Conservation (phyloP, 257 asterid species). For the Prunella vulgaris region DNA sequence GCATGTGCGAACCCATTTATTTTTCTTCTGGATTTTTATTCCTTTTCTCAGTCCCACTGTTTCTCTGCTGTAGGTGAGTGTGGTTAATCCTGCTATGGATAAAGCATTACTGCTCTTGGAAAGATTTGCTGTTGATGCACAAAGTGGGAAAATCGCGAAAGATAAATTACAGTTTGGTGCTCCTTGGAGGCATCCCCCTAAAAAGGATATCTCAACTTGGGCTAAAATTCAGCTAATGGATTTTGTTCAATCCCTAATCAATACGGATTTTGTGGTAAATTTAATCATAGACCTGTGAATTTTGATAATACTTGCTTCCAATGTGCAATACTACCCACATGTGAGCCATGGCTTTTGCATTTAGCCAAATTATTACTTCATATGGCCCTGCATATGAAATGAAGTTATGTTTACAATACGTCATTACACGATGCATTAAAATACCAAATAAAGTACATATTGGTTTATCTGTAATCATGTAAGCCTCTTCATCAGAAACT, state of each 20-base stretch:
- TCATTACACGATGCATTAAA: not conserved
- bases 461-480: slow-evolving; percentile 1
- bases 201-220: slow-evolving; percentile 48
- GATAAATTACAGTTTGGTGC: slow-evolving; percentile 78
- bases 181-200: slow-evolving; percentile 93
- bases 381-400: slow-evolving; percentile 13
- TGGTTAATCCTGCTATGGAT: slow-evolving; percentile 93
- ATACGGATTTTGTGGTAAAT: slow-evolving; percentile 81
- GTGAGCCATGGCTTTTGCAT: slow-evolving; percentile 8
- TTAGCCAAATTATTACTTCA: not conserved
- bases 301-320: slow-evolving; percentile 7
- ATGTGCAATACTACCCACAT: slow-evolving; percentile 4
- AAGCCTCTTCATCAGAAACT: slow-evolving; percentile 12
- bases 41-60: not conserved
- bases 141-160: slow-evolving; percentile 55
- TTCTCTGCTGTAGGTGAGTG: slow-evolving; percentile 53
- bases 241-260: slow-evolving; percentile 75
- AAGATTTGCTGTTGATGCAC: slow-evolving; percentile 72
- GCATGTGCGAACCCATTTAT: not conserved
- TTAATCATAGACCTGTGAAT: not conserved
- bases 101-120: slow-evolving; percentile 62
- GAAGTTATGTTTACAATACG: slow-evolving; percentile 5
- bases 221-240: slow-evolving; percentile 93
- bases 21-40: not conserved
- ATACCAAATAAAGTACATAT: not conserved